phyloP scores from a whole-genome alignment of 306 rosid genomes.

The Calophaca sinica region DNA sequence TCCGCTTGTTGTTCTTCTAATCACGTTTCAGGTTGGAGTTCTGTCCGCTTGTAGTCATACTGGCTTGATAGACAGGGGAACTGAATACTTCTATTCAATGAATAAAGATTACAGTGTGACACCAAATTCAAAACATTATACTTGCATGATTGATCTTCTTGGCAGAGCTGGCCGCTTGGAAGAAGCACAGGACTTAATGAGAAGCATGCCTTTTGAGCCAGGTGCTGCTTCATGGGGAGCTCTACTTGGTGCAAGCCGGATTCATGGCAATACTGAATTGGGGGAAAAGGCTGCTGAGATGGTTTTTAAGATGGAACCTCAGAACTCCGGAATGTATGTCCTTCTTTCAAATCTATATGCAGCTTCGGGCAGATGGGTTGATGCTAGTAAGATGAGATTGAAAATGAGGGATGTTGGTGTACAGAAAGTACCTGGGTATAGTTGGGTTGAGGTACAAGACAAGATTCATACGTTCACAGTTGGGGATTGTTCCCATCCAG shows the following conservation, averaged over 20 bases:
- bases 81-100: conserved; percentile 73
- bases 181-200: conserved; percentile 76
- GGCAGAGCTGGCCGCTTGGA: conserved; percentile 85
- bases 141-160: conserved; percentile 88
- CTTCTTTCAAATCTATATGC: conserved; percentile 92
- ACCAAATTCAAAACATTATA: conserved; percentile 72
- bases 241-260: conserved; percentile 83
- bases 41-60: conserved; percentile 87
- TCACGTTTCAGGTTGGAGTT: conserved; percentile 74
- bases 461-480: conserved; percentile 74
- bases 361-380: conserved; percentile 87
- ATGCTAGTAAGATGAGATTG: conserved; percentile 73
- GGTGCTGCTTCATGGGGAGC: conserved; percentile 92
- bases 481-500: conserved; percentile 78
- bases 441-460: conserved; percentile 87
- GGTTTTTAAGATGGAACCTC: conserved; percentile 85
- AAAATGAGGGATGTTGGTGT: conserved; percentile 80
- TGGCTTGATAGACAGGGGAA: conserved; percentile 72
- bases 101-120: conserved; percentile 59
- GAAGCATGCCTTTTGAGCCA: conserved; percentile 76
- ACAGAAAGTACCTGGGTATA: conserved; percentile 82
- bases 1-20: conserved; percentile 30
- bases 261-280: conserved; percentile 75
- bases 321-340: conserved; percentile 85
- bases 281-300: conserved; percentile 85